Evolutionary conservation across 805 yeast species (phyloP), one percentile per base, ranked within the genome.

Genomic region (Ogataea pini): DNA sequence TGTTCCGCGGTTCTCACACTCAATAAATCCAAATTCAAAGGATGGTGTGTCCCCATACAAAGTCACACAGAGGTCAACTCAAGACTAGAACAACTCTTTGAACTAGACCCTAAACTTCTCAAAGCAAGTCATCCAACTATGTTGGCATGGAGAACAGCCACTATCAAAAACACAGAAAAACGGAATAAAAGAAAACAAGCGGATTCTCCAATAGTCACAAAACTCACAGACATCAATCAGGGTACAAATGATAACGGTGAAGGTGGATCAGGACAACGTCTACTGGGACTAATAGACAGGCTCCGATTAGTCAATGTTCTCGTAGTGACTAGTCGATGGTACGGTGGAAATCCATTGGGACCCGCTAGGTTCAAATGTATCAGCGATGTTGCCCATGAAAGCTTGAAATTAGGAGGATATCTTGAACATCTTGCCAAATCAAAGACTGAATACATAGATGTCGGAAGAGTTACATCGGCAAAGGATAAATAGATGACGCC

Each of bases 311-410:
- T 73, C 3, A 83, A 85, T 59, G 76, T 82, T 0, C 57, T 87
- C 14, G 76, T 87, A 1, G 81, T 87, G 22, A 94, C 85, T 0
- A 78, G 87, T 0, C 62, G 96, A 50, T 87, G 95, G 96, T 85
- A 85, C 60, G 92, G 92, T 1, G 95, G 96, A 0, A 73, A 75
- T 0, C 87, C 86, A 3, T 61, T 88, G 34, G 96, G 96, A 0
- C 75, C 88, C 4, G 75, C 80, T 19, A 65, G 96, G 46, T 88
- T 87, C 59, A 72, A 87, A 49, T 83, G 81, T 55, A 86, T 88
- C 4, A 74, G 80, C 41, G 72, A 75, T 20, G 78, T 77, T 12
- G 84, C 82, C 0, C 67, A 71, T 13, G 82, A 80, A 48, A 78
- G 83, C 33, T 57, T 83, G 34, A 64, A 65, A 42, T 59, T 56